A percentile compares a stretch with the other conserved stretches of the same genome.
These are phyloP conservation scores for Leptographium lundbergii DNA, from an alignment of 2,329 filamentous ascomycete genomes.

Conservation along the genomic window DNA sequence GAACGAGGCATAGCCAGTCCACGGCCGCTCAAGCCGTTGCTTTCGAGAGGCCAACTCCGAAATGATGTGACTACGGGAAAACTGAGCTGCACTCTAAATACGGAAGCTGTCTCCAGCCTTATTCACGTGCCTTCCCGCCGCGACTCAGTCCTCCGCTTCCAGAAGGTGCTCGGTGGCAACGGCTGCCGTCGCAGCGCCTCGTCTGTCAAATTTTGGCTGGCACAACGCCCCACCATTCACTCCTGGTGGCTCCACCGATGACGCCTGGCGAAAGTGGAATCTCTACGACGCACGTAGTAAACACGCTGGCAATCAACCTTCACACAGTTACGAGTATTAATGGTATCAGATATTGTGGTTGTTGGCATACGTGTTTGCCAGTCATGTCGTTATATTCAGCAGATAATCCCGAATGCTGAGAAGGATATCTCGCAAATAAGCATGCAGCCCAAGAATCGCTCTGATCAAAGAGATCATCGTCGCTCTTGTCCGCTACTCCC, in stretches of 20 bases:
- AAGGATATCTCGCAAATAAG: background rate
- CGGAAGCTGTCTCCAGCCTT: background rate
- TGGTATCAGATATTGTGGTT: background rate
- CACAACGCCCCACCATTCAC: background rate
- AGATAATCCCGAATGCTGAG: background rate
- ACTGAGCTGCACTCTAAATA: background rate
- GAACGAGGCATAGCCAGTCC: constrained; percentile 42
- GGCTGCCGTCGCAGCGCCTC: background rate
- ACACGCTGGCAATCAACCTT: no score
- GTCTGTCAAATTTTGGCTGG: background rate
- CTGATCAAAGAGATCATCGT: background rate
- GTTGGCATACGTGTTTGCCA: background rate
- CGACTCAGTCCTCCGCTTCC: background rate
- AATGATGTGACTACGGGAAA: background rate
- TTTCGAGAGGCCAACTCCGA: no score
- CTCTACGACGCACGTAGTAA: no score
- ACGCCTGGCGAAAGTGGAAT: background rate
- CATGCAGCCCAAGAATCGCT: background rate
- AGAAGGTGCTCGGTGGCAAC: background rate
- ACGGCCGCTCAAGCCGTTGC: background rate
- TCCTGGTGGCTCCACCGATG: background rate
- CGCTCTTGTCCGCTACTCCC: background rate
- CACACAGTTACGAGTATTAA: no score
- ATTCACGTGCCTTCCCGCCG: background rate
- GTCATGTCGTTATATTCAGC: background rate